Percentiles rank a stretch among this genome's conserved stretches.
These are phyloP conservation scores for Apiospora rasikravindrae DNA, from an alignment of 2,329 filamentous ascomycete genomes.

Conservation along the genomic window DNA sequence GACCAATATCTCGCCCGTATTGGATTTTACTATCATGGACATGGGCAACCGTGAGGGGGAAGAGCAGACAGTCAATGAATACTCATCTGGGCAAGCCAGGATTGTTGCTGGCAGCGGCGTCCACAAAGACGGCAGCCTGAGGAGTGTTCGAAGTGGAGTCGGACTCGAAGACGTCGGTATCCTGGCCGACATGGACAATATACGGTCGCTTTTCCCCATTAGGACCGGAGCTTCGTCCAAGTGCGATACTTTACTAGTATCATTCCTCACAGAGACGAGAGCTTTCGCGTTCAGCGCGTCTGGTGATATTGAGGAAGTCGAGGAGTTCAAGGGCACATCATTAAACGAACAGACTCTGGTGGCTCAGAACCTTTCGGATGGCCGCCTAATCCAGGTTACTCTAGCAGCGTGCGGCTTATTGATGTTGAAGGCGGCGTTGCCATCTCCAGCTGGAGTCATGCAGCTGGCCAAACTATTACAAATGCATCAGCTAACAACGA, in stretches of 20 bases:
- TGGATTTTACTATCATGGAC: slow-evolving; percentile 97
- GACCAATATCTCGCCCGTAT: slow-evolving; percentile 84
- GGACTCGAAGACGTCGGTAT: slow-evolving; percentile 87
- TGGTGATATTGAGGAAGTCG: slow-evolving; percentile 85
- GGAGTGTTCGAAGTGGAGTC: slow-evolving; percentile 92
- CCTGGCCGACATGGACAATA: slow-evolving; percentile 77
- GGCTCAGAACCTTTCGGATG: slow-evolving; percentile 67
- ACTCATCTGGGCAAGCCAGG: slow-evolving; percentile 91
- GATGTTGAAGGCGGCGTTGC: slow-evolving; percentile 62
- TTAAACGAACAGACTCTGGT: slow-evolving; percentile 76
- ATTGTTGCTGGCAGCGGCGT: slow-evolving; percentile 93
- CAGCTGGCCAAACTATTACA: slow-evolving; percentile 66
- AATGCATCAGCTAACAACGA: slow-evolving; percentile 76
- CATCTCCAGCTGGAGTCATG: slow-evolving; percentile 63
- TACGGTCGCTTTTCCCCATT: slow-evolving; percentile 75
- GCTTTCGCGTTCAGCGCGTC: slow-evolving; percentile 76
- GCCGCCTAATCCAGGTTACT: slow-evolving; percentile 78
- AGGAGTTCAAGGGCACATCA: slow-evolving; percentile 72
- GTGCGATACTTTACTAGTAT: slow-evolving; percentile 76
- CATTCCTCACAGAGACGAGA: slow-evolving; percentile 83
- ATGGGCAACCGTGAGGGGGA: slow-evolving; percentile 86
- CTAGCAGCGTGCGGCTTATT: slow-evolving; percentile 64
- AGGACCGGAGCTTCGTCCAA: slow-evolving; percentile 53
- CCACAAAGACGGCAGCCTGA: slow-evolving; percentile 83
- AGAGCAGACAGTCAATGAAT: slow-evolving; percentile 78